Base-by-base conservation (phyloP, 2,329 filamentous ascomycete genomes). In the Colletotrichum chlorophyti region DNA sequence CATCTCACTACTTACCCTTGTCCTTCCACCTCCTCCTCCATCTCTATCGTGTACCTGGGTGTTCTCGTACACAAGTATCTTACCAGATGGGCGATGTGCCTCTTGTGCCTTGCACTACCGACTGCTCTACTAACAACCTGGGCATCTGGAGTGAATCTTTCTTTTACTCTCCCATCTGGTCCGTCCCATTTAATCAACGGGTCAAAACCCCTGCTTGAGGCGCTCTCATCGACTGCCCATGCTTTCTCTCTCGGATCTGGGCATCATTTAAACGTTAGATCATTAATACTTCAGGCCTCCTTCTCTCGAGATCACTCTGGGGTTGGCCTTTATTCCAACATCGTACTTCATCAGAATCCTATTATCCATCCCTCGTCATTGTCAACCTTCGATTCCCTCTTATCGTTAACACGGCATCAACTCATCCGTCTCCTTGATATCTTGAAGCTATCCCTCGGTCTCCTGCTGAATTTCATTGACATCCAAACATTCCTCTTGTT, bases 161-260 rank as follows among this genome's bases (percentile, higher is more conserved):
- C 48, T 40, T 24, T 37, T 23, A 32, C n/a, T n/a, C n/a, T n/a
- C n/a, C n/a, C n/a, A n/a, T n/a, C n/a, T n/a, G n/a, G n/a, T n/a
- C n/a, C n/a, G n/a, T n/a, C n/a, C n/a, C n/a, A n/a, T 45, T 61
- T 60, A 47, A 62, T 60, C 55, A 62, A 60, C 32, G 34, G 43
- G 37, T 32, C 11, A 14, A 17, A 21, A 42, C 54, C 55, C 59
- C 42, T 62, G 54, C 29, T 53, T 40, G 35, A 60, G 38, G 40
- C 17, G 32, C 24, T 38, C 12, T 54, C 15, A 48, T 6, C 35
- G 48, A 26, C 17, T 11, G 37, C 29, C 35, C 31, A 15, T 43
- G 26, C 50, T 47, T 42, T 37, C 42, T 29, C 23, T 47, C 19
- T 26, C n/a, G n/a, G n/a, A n/a, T 46, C 24, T 14, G 38, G 17